A percentile compares a stretch with the other conserved stretches of the same genome.
Evolutionary conservation across 805 yeast species (phyloP).

Genomic region (Candida odintsovae): DNA sequence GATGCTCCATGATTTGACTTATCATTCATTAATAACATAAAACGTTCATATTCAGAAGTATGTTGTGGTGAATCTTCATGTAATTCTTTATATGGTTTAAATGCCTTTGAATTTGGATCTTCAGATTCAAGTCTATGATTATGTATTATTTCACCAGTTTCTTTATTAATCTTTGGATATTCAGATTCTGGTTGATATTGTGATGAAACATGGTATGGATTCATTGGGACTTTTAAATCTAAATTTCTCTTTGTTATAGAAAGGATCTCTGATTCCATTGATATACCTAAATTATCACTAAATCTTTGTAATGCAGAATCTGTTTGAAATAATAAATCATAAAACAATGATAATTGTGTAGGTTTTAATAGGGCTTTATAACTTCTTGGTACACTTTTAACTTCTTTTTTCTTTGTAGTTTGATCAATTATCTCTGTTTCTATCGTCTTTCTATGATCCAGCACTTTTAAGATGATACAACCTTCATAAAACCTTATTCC

Average conservation of each 20-base stretch:
- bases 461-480: slow-evolving; percentile 77
- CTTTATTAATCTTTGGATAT: slow-evolving; percentile 33
- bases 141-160: slow-evolving; percentile 27
- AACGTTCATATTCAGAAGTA: slow-evolving; percentile 81
- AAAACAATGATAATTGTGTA: slow-evolving; percentile 73
- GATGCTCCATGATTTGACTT: slow-evolving; percentile 30
- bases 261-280: slow-evolving; percentile 84
- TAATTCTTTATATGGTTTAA: slow-evolving; percentile 41
- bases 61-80: slow-evolving; percentile 73
- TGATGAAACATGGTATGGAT: slow-evolving; percentile 48
- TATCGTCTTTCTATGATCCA: slow-evolving; percentile 64
- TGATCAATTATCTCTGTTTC: slow-evolving; percentile 7
- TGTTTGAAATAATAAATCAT: slow-evolving; percentile 78
- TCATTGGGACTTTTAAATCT: slow-evolving; percentile 65
- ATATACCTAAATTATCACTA: slow-evolving; percentile 71
- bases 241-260: slow-evolving; percentile 73
- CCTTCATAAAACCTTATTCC: slow-evolving; percentile 86
- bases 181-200: slow-evolving; percentile 44
- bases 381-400: slow-evolving; percentile 45
- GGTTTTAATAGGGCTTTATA: slow-evolving; percentile 77
- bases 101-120: slow-evolving; percentile 32
- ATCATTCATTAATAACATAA: slow-evolving; percentile 70
- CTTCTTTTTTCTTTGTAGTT: slow-evolving; percentile 9
- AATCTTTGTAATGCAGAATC: slow-evolving; percentile 65
- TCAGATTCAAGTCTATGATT: slow-evolving; percentile 35